Percentiles rank a stretch among this genome's conserved stretches.
phyloP scores from a whole-genome alignment of 2,329 filamentous ascomycete species.

The Cladophialophora immunda region DNA sequence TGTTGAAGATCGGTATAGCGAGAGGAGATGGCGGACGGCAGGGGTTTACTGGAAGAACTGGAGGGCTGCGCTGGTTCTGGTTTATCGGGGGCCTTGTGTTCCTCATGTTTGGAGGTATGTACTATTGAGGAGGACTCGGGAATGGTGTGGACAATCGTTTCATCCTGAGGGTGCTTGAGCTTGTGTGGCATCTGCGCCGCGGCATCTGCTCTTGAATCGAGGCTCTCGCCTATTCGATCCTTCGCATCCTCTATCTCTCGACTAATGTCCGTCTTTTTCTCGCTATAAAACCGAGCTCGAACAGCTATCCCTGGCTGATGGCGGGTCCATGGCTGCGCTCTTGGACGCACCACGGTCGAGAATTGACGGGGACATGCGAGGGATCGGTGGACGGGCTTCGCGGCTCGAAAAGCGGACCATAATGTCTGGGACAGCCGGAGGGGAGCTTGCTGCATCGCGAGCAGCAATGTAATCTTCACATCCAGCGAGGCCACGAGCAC shows the following conservation, averaged over 20 bases:
- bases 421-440: conserved; percentile 40
- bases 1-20: conserved; percentile 65
- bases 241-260: conserved; percentile 38
- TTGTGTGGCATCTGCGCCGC: conserved; percentile 27
- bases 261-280: conserved; percentile 35
- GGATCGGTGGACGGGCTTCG: conserved; percentile 34
- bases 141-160: conserved; percentile 40
- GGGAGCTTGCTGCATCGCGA: conserved; percentile 42
- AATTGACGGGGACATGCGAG: conserved; percentile 25
- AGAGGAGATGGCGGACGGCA: conserved; percentile 63
- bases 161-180: conserved; percentile 34
- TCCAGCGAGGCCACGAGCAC: conserved; percentile 3
- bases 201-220: conserved; percentile 37
- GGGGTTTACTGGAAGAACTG: conserved; percentile 42
- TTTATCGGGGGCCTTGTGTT: conserved; percentile 11
- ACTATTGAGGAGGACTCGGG: conserved; percentile 40
- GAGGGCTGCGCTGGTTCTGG: conserved; percentile 10
- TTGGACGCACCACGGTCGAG: conserved; percentile 16
- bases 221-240: conserved; percentile 35
- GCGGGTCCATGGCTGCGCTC: conserved; percentile 25
- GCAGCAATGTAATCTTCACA: conserved; percentile 13
- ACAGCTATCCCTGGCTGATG: conserved; percentile 27
- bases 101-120: conserved; percentile 24
- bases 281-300: conserved; percentile 40
- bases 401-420: conserved; percentile 42